Conservation (phyloP, 2,329 filamentous ascomycete species). For the Fusarium brachygibbosum region DNA sequence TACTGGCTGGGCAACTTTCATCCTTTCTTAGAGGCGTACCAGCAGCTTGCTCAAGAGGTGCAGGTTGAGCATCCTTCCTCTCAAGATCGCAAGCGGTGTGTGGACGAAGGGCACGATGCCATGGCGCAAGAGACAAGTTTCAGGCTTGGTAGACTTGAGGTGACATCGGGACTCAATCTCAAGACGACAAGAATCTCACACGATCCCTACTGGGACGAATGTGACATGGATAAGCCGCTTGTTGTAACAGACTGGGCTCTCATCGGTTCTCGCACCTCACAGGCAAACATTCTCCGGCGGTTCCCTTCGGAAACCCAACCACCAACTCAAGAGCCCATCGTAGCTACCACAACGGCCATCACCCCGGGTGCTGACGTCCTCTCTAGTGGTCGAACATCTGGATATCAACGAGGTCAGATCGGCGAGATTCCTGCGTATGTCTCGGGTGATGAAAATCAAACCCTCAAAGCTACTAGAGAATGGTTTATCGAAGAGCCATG, state of each 20-base stretch:
- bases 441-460: conserved; percentile 56
- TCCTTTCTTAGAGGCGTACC: conserved; percentile 57
- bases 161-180: conserved; percentile 59
- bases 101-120: conserved; percentile 55
- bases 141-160: conserved; percentile 54
- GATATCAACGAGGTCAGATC: conserved; percentile 58
- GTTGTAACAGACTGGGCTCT: conserved; percentile 62
- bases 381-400: conserved; percentile 60
- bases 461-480: conserved; percentile 59
- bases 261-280: conserved; percentile 52
- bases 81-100: conserved; percentile 56
- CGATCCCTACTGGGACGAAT: conserved; percentile 61
- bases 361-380: conserved; percentile 55
- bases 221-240: conserved; percentile 56
- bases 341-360: conserved; percentile 52
- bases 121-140: conserved; percentile 51
- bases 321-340: conserved; percentile 50
- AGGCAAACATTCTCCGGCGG: conserved; percentile 59
- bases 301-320: conserved; percentile 56
- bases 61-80: conserved; percentile 59
- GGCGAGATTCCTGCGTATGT: conserved; percentile 61
- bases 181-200: conserved; percentile 60
- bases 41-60: conserved; percentile 45
- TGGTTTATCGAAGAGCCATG: conserved; percentile 61
- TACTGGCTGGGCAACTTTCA: conserved; percentile 62